These are phyloP conservation scores for Cladosporium sp. DNA, from an alignment of 2,329 filamentous ascomycete genomes.

Conservation along the genomic window DNA sequence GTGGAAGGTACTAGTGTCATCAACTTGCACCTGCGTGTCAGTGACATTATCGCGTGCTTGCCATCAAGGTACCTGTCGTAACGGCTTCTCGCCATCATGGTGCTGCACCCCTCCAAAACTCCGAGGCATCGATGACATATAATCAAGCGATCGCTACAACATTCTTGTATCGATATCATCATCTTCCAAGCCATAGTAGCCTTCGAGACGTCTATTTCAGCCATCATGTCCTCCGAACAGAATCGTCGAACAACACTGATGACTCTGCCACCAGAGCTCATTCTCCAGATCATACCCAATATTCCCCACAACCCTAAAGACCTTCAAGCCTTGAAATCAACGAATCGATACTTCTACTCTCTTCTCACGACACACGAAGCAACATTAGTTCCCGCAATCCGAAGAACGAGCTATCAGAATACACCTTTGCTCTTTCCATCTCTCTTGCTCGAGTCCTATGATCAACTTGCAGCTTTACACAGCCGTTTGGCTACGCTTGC, in stretches of 20 bases:
- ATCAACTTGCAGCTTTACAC: conserved; percentile 16
- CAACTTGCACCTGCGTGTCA: not conserved
- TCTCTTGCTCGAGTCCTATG: conserved; percentile 14
- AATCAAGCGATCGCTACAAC: not conserved
- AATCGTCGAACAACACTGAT: conserved; percentile 16
- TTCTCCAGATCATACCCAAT: conserved; percentile 23
- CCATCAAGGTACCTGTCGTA: conserved; percentile 2
- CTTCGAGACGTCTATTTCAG: no score
- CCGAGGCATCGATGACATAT: conserved; percentile 6
- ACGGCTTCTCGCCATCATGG: conserved; percentile 5
- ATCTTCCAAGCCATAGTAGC: not conserved
- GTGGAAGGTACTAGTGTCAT: not conserved
- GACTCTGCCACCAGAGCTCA: conserved; percentile 29
- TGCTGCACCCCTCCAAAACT: conserved; percentile 5
- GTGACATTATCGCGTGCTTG: conserved; percentile 2
- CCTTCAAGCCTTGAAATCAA: conserved; percentile 24
- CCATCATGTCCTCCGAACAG: not conserved
- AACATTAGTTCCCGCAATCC: conserved; percentile 25
- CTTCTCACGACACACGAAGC: conserved; percentile 27
- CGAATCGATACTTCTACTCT: conserved; percentile 23
- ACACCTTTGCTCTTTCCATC: conserved; percentile 23
- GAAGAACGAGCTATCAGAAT: conserved; percentile 15
- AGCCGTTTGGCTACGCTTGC: conserved; percentile 20
- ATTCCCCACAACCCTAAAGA: conserved; percentile 25
- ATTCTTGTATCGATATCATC: not conserved